These are phyloP conservation scores for Fusarium sp. DNA, from an alignment of 2,329 filamentous ascomycete species.

Conservation along the genomic window DNA sequence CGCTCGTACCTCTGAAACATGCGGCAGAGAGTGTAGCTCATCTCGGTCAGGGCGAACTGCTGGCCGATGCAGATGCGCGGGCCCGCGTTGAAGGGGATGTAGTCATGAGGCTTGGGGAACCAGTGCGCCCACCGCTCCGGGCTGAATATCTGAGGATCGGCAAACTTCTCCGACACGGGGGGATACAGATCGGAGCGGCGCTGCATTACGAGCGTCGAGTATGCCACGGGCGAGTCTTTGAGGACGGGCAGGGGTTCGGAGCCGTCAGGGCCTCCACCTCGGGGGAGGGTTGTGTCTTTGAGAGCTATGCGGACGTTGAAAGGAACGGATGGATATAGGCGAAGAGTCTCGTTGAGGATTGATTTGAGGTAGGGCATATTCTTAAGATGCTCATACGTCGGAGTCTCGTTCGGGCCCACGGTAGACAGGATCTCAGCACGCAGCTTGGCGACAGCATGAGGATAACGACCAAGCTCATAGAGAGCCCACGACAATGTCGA, in stretches of 20 bases:
- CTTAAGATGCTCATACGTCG: conserved; percentile 86
- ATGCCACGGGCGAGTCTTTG: conserved; percentile 74
- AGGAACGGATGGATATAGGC: conserved; percentile 82
- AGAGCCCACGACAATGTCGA: conserved; percentile 83
- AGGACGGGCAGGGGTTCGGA: conserved; percentile 71
- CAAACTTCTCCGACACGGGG: conserved; percentile 56
- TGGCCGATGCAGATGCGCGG: conserved; percentile 82
- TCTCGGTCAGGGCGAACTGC: conserved; percentile 85
- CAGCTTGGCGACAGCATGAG: conserved; percentile 74
- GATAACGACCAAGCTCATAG: conserved; percentile 83
- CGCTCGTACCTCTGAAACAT: conserved; percentile 78
- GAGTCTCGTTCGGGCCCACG: conserved; percentile 72
- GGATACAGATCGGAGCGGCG: conserved; percentile 74
- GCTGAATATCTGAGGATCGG: conserved; percentile 64
- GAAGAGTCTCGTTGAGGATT: conserved; percentile 80
- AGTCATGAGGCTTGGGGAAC: conserved; percentile 76
- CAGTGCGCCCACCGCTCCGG: conserved; percentile 76
- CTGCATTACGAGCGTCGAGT: conserved; percentile 79
- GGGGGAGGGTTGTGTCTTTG: conserved; percentile 79
- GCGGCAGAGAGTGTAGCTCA: conserved; percentile 77
- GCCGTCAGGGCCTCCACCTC: conserved; percentile 75
- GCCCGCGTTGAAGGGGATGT: conserved; percentile 81
- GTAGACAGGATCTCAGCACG: conserved; percentile 76
- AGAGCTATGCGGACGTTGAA: conserved; percentile 82
- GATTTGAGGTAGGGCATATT: conserved; percentile 85